phyloP scores from a whole-genome alignment of 495 filamentous ascomycete genomes.

The Pyrenula massariospora region DNA sequence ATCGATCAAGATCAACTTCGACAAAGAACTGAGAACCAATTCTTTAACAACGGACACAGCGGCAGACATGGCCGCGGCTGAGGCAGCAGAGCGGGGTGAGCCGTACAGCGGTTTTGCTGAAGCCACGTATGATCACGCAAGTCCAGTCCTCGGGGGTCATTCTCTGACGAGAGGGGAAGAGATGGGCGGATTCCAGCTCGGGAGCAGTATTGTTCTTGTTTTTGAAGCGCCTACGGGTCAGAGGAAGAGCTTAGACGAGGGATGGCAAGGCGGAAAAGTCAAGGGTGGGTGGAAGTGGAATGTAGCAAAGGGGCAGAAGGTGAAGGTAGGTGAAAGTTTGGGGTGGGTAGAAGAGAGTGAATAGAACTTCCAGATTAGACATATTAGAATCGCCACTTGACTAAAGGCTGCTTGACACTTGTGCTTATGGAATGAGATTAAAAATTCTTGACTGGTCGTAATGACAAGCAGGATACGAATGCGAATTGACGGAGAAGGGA shows the following conservation, averaged over 20 bases:
- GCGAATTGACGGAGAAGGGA: too few relatives aligned
- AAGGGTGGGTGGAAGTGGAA: conserved; percentile 70
- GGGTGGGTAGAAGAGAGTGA: conserved; percentile 42
- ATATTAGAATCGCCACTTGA: neutral
- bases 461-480: too few relatives aligned
- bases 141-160: conserved; percentile 66
- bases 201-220: conserved; percentile 89
- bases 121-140: conserved; percentile 75
- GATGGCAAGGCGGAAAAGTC: conserved; percentile 39
- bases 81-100: conserved; percentile 56
- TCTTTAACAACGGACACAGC: conserved; percentile 79
- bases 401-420: too few relatives aligned
- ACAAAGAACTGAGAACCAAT: conserved; percentile 88
- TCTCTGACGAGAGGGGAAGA: conserved; percentile 80
- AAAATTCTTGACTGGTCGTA: too few relatives aligned
- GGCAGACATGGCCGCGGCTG: conserved; percentile 67
- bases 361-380: neutral
- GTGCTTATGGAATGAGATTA: too few relatives aligned
- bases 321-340: conserved; percentile 80
- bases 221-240: conserved; percentile 80
- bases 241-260: conserved; percentile 53
- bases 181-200: conserved; percentile 96
- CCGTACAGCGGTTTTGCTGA: conserved; percentile 78
- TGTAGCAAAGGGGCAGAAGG: conserved; percentile 71
- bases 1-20: conserved; percentile 94